Percentiles rank a stretch among this genome's conserved stretches.
Conservation (phyloP, 1,284 basidiomycete species). For the Trichosporon inkin region DNA sequence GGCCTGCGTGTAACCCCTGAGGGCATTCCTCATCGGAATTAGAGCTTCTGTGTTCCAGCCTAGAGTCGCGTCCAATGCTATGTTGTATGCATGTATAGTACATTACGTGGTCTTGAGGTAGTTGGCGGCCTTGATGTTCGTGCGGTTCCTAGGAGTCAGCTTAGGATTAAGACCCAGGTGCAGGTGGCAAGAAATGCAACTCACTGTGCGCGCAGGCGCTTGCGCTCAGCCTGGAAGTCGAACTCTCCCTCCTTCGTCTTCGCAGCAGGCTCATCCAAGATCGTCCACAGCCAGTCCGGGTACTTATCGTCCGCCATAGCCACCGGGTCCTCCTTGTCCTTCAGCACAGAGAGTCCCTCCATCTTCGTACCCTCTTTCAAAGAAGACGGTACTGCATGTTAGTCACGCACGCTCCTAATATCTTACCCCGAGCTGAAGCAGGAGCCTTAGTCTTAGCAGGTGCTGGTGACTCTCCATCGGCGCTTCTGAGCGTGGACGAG, state of each 20-base stretch:
- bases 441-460: conserved; percentile 29
- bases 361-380: conserved; percentile 68
- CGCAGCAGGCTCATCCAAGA: conserved; percentile 52
- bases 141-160: conserved; percentile 34
- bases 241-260: conserved; percentile 27
- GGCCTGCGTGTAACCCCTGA: too few species aligned
- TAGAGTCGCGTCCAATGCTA: conserved; percentile 3
- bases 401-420: background rate
- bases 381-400: conserved; percentile 42
- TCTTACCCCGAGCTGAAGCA: conserved; percentile 39
- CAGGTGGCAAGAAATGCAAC: conserved; percentile 21
- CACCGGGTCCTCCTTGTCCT: conserved; percentile 73
- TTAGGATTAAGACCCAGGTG: too few species aligned
- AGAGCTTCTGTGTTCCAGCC: background rate
- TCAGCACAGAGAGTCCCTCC: conserved; percentile 72
- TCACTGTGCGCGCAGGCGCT: conserved; percentile 42
- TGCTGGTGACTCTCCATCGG: background rate
- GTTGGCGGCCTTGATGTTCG: conserved; percentile 47
- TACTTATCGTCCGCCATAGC: conserved; percentile 79
- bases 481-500: background rate
- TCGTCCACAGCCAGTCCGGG: conserved; percentile 82
- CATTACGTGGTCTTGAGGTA: conserved; percentile 42
- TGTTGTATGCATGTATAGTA: conserved; percentile 29
- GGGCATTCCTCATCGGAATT: background rate
- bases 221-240: conserved; percentile 41